A percentile compares a stretch with the other conserved stretches of the same genome.
phyloP scores from a whole-genome alignment of 768 basidiomycete species.

The Leucocoprinus birnbaumii region DNA sequence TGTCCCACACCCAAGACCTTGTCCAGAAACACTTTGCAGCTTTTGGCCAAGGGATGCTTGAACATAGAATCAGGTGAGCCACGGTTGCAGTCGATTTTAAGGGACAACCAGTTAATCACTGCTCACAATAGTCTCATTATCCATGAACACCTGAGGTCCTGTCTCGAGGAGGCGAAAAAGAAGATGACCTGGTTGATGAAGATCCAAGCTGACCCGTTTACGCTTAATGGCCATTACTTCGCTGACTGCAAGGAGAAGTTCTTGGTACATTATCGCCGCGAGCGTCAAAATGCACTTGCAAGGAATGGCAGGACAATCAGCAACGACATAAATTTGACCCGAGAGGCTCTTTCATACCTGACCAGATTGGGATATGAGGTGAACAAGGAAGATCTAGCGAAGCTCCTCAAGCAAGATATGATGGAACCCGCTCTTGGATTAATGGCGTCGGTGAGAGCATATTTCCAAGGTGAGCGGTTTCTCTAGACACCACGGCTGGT shows the following conservation, averaged over 20 bases:
- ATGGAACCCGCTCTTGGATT: constrained; percentile 57
- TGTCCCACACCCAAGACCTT: constrained; percentile 35
- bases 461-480: constrained; percentile 60
- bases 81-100: neutral
- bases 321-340: constrained; percentile 18
- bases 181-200: constrained; percentile 46
- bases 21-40: constrained; percentile 46
- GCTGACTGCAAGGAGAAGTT: constrained; percentile 40
- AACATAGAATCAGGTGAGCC: constrained; percentile 41
- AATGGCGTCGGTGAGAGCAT: constrained; percentile 71
- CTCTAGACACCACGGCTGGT: no score
- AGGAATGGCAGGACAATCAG: no score
- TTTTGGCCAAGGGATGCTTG: constrained; percentile 51
- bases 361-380: constrained; percentile 36
- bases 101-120: neutral
- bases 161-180: constrained; percentile 33
- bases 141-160: constrained; percentile 45
- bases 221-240: constrained; percentile 51
- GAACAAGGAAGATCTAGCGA: constrained; percentile 41
- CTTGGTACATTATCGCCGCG: constrained; percentile 43
- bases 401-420: constrained; percentile 46
- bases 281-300: constrained; percentile 29
- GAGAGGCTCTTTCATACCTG: constrained; percentile 34
- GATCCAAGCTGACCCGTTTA: constrained; percentile 48
- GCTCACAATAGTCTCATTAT: constrained; percentile 25